Conservation (phyloP, 352 stramenopile genomes). For the Pythium volutum region DNA sequence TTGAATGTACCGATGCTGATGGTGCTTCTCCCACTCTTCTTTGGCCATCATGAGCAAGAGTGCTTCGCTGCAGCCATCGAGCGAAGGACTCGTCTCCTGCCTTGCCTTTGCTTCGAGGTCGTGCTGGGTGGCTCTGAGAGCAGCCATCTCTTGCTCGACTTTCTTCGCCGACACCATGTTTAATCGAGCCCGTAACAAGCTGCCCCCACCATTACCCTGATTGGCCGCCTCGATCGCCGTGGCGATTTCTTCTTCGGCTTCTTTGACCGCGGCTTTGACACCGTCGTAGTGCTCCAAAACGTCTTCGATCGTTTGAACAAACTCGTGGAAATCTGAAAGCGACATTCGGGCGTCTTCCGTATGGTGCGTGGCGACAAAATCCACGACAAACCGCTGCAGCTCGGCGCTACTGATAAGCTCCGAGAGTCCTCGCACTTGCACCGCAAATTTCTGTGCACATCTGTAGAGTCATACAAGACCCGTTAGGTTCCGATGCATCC, state of each 20-base stretch:
- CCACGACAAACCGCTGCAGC: conserved; percentile 59
- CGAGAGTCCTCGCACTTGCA: conserved; percentile 41
- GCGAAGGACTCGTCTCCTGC: conserved; percentile 19
- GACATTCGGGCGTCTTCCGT: conserved; percentile 28
- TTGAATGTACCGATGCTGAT: conserved; percentile 64
- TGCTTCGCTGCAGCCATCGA: conserved; percentile 15
- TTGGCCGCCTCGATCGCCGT: conserved; percentile 27
- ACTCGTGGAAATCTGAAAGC: conserved; percentile 43
- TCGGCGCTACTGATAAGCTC: conserved; percentile 37
- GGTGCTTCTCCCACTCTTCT: conserved; percentile 66
- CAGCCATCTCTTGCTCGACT: conserved; percentile 44
- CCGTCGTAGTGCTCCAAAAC: conserved; percentile 41
- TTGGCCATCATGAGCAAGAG: conserved; percentile 29
- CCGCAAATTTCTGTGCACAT: conserved; percentile 36
- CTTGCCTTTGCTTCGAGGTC: conserved; percentile 30
- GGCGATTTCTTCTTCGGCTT: conserved; percentile 62
- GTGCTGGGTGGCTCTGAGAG: conserved; percentile 37
- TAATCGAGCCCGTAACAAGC: conserved; percentile 35
- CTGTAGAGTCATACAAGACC: conserved; percentile 8
- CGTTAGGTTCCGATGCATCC: neutral
- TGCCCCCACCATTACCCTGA: conserved; percentile 18
- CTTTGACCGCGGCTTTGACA: conserved; percentile 43
- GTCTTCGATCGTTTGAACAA: conserved; percentile 58
- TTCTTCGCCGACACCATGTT: conserved; percentile 60
- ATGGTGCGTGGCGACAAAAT: conserved; percentile 39